Base-by-base conservation (phyloP, 768 basidiomycete species). In the Mycena vulgaris region DNA sequence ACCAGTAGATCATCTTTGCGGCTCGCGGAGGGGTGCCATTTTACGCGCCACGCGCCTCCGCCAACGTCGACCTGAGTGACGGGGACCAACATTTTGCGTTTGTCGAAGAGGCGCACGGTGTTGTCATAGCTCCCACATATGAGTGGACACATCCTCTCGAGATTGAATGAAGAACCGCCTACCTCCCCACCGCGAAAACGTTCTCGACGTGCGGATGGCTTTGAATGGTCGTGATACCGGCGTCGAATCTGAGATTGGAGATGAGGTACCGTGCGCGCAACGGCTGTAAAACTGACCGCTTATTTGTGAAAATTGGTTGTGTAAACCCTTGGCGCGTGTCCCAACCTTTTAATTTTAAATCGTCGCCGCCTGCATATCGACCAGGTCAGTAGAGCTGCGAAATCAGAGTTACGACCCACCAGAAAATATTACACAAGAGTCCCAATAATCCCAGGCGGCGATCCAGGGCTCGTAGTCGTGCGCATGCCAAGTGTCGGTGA, bases 401-500 rank as follows among this genome's bases (percentile, higher is more conserved):
- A 21, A 30, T 28, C 42, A 11, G 27, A 30, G 23, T 37, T 37
- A 49, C 16, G 52, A 73, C 82, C 55, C 53, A 94, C 96, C 97
- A 14, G 95, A 95, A 82, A 95, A 98, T 5, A 98, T 84, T 39
- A 94, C 79, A 75, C 90, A 89, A 1, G 85, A 83, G 68, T 96
- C 83, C 94, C 95, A 97, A 72, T 93, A 91, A 75, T 98, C 89
- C 92, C 95, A 99, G 1, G 93, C 90, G 1, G 93, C 90, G 56
- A 95, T 89, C 98, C 98, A 99, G 0, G 97, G 93, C 77, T 99
- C 98, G 75, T 91, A 90, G 66, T 96, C 95, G 75, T 99, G 98
- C 1, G 95, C 97, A 66, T 89, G 84, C 96, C 96, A 99, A 2
- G 85, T 85, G 28, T 88, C 80, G 6, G 82, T 81, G 4, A 92